Evolutionary conservation across 2,329 filamentous ascomycete species (phyloP).

Genomic region (Ploettnerulaceae sp.): DNA sequence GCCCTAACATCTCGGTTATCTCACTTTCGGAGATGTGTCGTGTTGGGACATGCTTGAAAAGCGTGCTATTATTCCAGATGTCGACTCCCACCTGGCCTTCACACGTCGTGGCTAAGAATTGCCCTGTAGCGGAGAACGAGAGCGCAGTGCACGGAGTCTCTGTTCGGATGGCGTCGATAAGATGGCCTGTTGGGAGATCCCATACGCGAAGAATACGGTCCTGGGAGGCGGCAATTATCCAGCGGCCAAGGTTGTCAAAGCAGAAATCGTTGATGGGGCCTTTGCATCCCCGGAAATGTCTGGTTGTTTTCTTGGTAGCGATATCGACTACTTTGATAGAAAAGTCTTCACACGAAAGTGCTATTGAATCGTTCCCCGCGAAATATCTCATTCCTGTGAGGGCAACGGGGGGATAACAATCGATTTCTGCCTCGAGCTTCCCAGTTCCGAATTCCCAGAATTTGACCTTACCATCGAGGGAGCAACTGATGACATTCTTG

Average conservation of each 20-base stretch:
- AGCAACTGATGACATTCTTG: conserved; percentile 77
- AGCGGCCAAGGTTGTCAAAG: conserved; percentile 90
- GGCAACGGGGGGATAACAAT: conserved; percentile 74
- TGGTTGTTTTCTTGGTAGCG: conserved; percentile 82
- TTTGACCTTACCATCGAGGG: conserved; percentile 87
- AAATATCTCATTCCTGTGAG: conserved; percentile 79
- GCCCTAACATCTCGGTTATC: conserved; percentile 59
- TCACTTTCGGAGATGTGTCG: conserved; percentile 76
- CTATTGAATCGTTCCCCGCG: conserved; percentile 75
- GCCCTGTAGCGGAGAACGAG: conserved; percentile 83
- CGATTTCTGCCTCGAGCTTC: conserved; percentile 70
- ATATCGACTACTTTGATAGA: conserved; percentile 87
- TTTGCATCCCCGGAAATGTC: conserved; percentile 83
- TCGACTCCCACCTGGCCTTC: conserved; percentile 81
- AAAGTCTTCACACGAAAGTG: conserved; percentile 82
- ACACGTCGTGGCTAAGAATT: conserved; percentile 88
- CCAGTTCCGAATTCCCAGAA: conserved; percentile 97
- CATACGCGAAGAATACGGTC: conserved; percentile 80
- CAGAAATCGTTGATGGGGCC: conserved; percentile 72
- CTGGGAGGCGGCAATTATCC: conserved; percentile 84
- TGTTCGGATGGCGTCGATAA: conserved; percentile 86
- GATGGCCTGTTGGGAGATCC: conserved; percentile 91
- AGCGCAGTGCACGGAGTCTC: conserved; percentile 75
- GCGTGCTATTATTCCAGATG: conserved; percentile 89
- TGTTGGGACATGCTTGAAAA: conserved; percentile 86